Percentiles rank a stretch among this genome's conserved stretches.
Evolutionary conservation across 2,329 filamentous ascomycete species (phyloP).

Genomic region (Nakataea oryzae): DNA sequence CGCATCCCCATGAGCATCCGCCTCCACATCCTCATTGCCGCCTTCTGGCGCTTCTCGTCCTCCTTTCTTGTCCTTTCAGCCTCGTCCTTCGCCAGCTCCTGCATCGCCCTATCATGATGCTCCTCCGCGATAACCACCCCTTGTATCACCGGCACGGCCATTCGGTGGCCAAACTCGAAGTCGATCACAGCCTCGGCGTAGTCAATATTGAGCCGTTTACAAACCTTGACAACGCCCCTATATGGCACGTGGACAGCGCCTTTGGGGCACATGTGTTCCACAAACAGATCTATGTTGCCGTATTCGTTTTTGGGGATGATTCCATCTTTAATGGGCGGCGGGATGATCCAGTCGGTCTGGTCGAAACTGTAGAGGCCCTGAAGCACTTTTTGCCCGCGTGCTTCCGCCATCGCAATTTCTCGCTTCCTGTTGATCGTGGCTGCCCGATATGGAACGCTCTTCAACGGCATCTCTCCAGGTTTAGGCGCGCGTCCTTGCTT

Average conservation of each 20-base stretch:
- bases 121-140: constrained; percentile 84
- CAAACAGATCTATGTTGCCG: constrained; percentile 94
- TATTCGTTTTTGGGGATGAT: constrained; percentile 89
- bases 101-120: constrained; percentile 61
- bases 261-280: constrained; percentile 78
- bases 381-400: constrained; percentile 69
- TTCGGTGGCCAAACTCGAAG: constrained; percentile 91
- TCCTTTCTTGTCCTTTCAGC: constrained; percentile 68
- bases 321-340: constrained; percentile 72
- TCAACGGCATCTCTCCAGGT: constrained; percentile 63
- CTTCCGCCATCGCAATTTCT: constrained; percentile 78
- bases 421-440: constrained; percentile 80
- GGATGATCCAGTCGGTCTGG: constrained; percentile 95
- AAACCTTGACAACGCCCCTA: constrained; percentile 66
- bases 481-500: constrained; percentile 80
- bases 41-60: constrained; percentile 69
- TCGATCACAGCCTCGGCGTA: constrained; percentile 91
- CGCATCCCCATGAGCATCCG: constrained; percentile 79
- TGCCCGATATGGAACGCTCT: constrained; percentile 80
- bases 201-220: constrained; percentile 75
- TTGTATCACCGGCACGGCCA: constrained; percentile 84
- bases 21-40: constrained; percentile 67
- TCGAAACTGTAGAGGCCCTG: constrained; percentile 76
- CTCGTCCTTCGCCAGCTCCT: constrained; percentile 70
- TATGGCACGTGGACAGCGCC: constrained; percentile 76